Evolutionary conservation across 164 flowering plant genomes (phyloP).

Genomic region (Liriodendron chinense): DNA sequence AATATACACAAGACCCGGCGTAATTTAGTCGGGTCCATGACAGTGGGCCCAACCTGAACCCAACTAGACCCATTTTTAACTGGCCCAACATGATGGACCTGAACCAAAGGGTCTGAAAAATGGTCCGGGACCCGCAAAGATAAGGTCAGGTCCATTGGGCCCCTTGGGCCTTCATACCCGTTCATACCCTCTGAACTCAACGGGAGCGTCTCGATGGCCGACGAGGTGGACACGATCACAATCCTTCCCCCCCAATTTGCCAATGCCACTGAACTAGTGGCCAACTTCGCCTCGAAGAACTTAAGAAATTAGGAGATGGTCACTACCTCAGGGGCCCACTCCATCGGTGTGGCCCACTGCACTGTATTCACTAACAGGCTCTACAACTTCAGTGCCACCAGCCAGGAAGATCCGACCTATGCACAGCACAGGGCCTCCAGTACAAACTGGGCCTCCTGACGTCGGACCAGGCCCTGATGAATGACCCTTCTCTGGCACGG

Average conservation of each 20-base stretch:
- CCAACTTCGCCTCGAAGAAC: slow-evolving; percentile 6
- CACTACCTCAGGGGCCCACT: slow-evolving; percentile 33
- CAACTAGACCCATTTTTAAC: too few species aligned
- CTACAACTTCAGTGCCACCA: slow-evolving; percentile 38
- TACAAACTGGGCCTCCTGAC: slow-evolving; percentile 38
- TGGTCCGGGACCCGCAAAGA: too few species aligned
- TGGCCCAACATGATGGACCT: too few species aligned
- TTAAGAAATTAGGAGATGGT: slow-evolving; percentile 9
- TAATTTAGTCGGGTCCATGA: too few species aligned
- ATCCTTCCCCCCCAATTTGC: slow-evolving; percentile 2
- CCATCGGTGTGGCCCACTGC: slow-evolving; percentile 47
- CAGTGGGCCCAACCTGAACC: too few species aligned
- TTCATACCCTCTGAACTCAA: slow-evolving; percentile 17
- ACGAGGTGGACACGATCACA: slow-evolving; percentile 11
- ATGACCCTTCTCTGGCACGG: slow-evolving; percentile 28
- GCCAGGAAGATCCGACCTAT: slow-evolving; percentile 7
- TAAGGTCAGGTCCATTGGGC: too few species aligned
- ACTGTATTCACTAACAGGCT: slow-evolving; percentile 31
- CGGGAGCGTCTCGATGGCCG: slow-evolving; percentile 21
- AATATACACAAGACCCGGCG: too few species aligned
- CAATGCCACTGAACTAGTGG: neutral
- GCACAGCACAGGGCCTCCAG: slow-evolving; percentile 16
- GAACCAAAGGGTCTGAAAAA: too few species aligned
- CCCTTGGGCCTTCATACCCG: too few species aligned
- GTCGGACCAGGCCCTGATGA: slow-evolving; percentile 54